Conservation (phyloP, 2,329 filamentous ascomycete species). For the Pyricularia pennisetigena region DNA sequence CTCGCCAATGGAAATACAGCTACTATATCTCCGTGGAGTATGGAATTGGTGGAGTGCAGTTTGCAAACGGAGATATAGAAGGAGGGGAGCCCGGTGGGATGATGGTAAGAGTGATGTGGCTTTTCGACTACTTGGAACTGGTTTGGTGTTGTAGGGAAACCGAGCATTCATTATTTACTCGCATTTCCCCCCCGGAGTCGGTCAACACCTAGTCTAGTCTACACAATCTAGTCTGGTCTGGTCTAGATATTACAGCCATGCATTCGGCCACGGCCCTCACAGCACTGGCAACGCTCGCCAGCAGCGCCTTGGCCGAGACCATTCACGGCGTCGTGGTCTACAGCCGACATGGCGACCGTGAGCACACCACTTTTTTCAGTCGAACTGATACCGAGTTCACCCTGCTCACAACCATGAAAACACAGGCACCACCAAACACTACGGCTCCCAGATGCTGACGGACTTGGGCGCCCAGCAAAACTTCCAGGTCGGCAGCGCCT, state of each 20-base stretch:
- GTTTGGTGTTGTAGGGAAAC: too few relatives aligned
- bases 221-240: too few relatives aligned
- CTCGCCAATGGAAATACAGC: neutral
- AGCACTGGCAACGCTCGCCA: slow-evolving; percentile 8
- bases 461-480: slow-evolving; percentile 3
- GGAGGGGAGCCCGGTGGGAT: neutral
- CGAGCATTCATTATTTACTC: too few relatives aligned
- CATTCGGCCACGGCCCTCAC: slow-evolving; percentile 4
- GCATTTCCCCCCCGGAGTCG: too few relatives aligned
- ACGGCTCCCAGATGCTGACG: slow-evolving; percentile 1
- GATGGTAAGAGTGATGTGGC: neutral
- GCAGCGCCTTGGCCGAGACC: slow-evolving; percentile 1
- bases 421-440: slow-evolving; percentile 4
- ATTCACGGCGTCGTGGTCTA: slow-evolving; percentile 2
- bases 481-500: slow-evolving; percentile 5
- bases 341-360: slow-evolving; percentile 3
- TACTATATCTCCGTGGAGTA: neutral
- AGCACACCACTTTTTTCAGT: neutral
- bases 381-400: neutral
- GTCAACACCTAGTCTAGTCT: too few relatives aligned
- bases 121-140: too few relatives aligned
- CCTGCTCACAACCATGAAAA: neutral
- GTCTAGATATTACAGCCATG: neutral
- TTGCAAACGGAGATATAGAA: neutral
- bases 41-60: neutral